Evolutionary conservation across 176 grass and related monocot species (phyloP).

Genomic region (Triticum turgidum): DNA sequence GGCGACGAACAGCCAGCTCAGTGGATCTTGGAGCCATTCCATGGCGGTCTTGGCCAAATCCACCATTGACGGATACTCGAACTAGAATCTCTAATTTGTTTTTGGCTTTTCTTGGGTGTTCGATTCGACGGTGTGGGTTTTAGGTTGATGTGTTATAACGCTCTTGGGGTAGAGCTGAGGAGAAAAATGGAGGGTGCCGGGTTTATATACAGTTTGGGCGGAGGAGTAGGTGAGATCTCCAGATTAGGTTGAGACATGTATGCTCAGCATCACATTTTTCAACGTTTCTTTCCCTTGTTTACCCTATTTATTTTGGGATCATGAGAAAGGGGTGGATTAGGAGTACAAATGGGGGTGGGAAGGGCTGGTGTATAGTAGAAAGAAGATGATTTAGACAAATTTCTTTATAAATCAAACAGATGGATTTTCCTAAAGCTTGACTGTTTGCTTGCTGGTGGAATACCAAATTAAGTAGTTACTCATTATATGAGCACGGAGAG

Average conservation of each 20-base stretch:
- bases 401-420: background rate
- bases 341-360: background rate
- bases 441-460: background rate
- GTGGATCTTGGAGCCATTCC: constrained; percentile 66
- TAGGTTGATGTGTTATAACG: constrained; percentile 3
- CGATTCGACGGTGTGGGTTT: background rate
- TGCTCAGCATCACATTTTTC: background rate
- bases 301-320: background rate
- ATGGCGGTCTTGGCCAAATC: constrained; percentile 25
- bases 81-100: background rate
- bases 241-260: constrained; percentile 3
- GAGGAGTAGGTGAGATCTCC: constrained; percentile 28
- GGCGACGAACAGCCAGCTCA: constrained; percentile 37
- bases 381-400: background rate
- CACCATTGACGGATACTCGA: background rate
- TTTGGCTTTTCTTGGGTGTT: background rate
- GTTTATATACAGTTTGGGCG: constrained; percentile 31
- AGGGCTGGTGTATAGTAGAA: background rate
- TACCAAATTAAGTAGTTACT: background rate
- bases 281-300: background rate
- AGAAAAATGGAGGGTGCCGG: background rate
- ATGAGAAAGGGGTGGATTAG: background rate
- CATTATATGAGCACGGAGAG: too few relatives aligned
- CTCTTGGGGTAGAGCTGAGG: constrained; percentile 45
- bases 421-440: background rate